Evolutionary conservation across 768 basidiomycete genomes (phyloP).

Genomic region (Termitomyces eurrhizus): DNA sequence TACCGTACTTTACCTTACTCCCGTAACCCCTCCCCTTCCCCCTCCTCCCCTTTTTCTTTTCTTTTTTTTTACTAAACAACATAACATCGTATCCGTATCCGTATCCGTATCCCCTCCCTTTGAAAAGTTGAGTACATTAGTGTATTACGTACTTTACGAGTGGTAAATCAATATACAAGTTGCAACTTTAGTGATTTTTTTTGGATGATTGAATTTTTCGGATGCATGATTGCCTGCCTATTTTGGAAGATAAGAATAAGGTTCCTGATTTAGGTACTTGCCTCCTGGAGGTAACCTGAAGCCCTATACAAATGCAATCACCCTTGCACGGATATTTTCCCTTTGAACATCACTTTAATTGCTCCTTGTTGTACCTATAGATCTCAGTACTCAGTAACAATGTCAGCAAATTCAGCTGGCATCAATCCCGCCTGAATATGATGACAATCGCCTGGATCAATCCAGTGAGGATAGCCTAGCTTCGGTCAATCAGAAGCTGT

Average conservation of each 20-base stretch:
- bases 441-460: constrained; percentile 26
- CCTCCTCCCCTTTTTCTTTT: too few relatives aligned
- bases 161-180: background rate
- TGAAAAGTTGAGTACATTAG: constrained; percentile 2
- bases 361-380: background rate
- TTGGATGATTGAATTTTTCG: too few relatives aligned
- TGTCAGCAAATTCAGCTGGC: background rate
- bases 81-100: background rate
- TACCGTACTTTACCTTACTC: background rate
- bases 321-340: background rate
- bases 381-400: background rate
- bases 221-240: too few relatives aligned
- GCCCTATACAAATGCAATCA: background rate
- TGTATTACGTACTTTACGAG: constrained; percentile 4
- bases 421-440: background rate
- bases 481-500: constrained; percentile 33
- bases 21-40: background rate
- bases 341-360: background rate
- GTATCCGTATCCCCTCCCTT: background rate
- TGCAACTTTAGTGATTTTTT: too few relatives aligned
- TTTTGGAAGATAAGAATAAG: too few relatives aligned
- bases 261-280: too few relatives aligned
- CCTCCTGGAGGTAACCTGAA: too few relatives aligned
- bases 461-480: background rate
- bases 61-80: too few relatives aligned